Percentiles rank a stretch among this genome's conserved stretches.
Conservation (phyloP, 2,329 filamentous ascomycete species). For the Talaromyces sp. region DNA sequence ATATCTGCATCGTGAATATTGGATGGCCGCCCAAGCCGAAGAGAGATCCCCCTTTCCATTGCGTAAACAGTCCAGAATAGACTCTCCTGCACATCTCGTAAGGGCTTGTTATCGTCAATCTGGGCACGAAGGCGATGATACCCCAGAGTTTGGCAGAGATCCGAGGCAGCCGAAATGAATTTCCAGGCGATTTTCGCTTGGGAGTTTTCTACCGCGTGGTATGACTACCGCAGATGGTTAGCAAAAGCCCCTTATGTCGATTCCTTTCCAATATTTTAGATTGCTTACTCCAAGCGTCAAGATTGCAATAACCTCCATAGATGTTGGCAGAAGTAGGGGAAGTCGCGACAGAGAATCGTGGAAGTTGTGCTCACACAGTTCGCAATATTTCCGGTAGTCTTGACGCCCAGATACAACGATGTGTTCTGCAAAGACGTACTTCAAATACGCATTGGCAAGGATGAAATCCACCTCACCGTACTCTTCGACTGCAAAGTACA, state of each 20-base stretch:
- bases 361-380: neutral
- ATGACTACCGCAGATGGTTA: conserved; percentile 1
- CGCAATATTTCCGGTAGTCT: conserved; percentile 7
- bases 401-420: neutral
- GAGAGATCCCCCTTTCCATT: conserved; percentile 9
- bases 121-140: neutral
- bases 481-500: neutral
- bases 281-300: neutral
- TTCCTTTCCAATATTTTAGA: neutral
- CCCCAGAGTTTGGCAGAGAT: conserved; percentile 10
- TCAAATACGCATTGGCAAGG: conserved; percentile 5
- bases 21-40: conserved; percentile 9
- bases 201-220: conserved; percentile 8
- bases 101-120: neutral
- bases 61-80: conserved; percentile 13
- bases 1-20: conserved; percentile 14
- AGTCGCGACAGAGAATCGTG: neutral
- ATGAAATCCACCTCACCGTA: conserved; percentile 12
- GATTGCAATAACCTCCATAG: neutral
- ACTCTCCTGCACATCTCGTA: conserved; percentile 3
- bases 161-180: conserved; percentile 9
- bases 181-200: conserved; percentile 6
- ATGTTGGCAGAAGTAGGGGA: neutral
- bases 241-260: neutral
- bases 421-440: conserved; percentile 8